Conservation (phyloP, 352 stramenopile genomes). For the Globisporangium acanthophoron region DNA sequence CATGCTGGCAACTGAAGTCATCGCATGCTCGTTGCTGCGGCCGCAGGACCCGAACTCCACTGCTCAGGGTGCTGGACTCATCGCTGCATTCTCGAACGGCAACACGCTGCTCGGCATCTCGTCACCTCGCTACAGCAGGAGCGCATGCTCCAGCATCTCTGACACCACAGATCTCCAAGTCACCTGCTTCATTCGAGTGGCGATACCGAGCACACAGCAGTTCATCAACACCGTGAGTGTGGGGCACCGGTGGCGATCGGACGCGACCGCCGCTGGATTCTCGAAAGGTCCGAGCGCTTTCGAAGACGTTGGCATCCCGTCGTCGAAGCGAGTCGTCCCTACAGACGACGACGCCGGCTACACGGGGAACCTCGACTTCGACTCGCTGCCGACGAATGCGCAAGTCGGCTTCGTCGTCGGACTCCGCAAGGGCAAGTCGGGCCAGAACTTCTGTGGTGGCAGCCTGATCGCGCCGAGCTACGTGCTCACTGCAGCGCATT, state of each 20-base stretch:
- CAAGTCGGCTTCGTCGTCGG: constrained; percentile 30
- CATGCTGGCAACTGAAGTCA: background rate
- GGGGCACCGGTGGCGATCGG: background rate
- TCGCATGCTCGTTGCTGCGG: constrained; percentile 3
- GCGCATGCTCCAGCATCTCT: background rate
- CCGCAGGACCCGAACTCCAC: background rate
- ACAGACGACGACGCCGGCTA: constrained; percentile 8
- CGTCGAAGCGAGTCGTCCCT: background rate
- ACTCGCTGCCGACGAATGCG: constrained; percentile 10
- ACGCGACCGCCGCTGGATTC: background rate
- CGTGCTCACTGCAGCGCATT: constrained; percentile 40
- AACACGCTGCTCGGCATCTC: constrained; percentile 3
- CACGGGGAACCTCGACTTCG: constrained; percentile 14
- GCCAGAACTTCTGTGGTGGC: constrained; percentile 39
- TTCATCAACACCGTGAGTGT: constrained; percentile 8
- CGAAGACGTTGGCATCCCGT: background rate
- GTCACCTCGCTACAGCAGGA: background rate
- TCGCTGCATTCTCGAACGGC: constrained; percentile 1
- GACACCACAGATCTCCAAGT: background rate
- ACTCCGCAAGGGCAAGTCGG: constrained; percentile 19
- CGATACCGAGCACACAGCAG: background rate
- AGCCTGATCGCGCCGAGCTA: constrained; percentile 37
- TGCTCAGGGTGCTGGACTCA: background rate
- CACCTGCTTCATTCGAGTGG: constrained; percentile 4
- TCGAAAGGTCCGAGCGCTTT: background rate